phyloP scores from a whole-genome alignment of 108 stramenopile species.

The Nitzschia putrida region DNA sequence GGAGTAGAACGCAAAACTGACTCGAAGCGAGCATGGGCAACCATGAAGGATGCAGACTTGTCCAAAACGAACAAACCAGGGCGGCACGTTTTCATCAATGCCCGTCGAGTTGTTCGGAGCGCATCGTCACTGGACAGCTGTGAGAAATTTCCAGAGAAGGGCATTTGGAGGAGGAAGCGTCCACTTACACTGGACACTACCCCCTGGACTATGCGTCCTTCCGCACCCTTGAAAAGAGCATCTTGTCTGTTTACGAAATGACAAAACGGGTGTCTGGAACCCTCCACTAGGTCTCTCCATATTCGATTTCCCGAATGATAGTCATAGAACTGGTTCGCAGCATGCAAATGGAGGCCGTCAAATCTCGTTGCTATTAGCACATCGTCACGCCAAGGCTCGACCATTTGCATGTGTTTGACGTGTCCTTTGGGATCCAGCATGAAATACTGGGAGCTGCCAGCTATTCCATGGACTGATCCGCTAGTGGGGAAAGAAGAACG shows the following conservation, averaged over 20 bases:
- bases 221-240: too few species aligned
- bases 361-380: constrained; percentile 41
- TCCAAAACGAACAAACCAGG: neutral
- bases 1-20: neutral
- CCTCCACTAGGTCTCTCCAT: constrained; percentile 1
- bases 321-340: constrained; percentile 34
- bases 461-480: neutral
- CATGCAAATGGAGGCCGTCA: constrained; percentile 10
- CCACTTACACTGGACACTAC: neutral
- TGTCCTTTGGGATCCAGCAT: too few species aligned
- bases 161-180: constrained; percentile 1
- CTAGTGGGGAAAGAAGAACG: constrained; percentile 7
- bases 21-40: neutral
- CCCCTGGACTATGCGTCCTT: too few species aligned
- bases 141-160: constrained; percentile 6
- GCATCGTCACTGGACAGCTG: neutral
- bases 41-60: neutral
- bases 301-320: constrained; percentile 35
- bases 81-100: neutral
- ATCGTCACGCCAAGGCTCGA: constrained; percentile 25
- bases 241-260: too few species aligned
- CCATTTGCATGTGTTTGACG: too few species aligned
- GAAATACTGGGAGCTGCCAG: too few species aligned
- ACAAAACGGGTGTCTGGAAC: too few species aligned
- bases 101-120: neutral